Evolutionary conservation across 1,139 yeast genomes (phyloP), one percentile per base, ranked within the genome.

Genomic region (Magnusiomyces sp.): DNA sequence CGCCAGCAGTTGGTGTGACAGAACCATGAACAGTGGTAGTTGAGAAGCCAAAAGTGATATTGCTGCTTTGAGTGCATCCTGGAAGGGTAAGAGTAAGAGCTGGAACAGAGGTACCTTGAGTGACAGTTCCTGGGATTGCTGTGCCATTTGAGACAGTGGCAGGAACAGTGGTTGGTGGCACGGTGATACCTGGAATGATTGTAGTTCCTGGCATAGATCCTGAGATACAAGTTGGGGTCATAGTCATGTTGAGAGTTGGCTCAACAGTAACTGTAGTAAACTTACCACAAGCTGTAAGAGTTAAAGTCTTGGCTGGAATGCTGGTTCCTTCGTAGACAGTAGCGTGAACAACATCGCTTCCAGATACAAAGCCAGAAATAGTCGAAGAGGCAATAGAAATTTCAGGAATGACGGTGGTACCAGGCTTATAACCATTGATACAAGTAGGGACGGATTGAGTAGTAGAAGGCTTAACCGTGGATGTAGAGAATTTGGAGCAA

Each of bases 281-380:
- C 19, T n/a, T 37, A 5, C 19, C 29, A 39, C 52, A 50, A 16
- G 45, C 36, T 23, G 49, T 32, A 2, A 50, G 45, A 19, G 50
- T 41, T 19, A 40, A 20, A 16, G 44, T 31, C 14, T 23, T 23
- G 2, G 49, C 39, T 20, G 45, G 47, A 17, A 32, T 27, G n/a
- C 33, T 36, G 10, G 46, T 50, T 13, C 53, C 53, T 23, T 36
- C 37, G 20, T 41, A 36, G 16, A 49, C 47, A 29, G 52, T 49
- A 20, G 47, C 49, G 29, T 23, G 48, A 13, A 48, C 47, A 20
- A 46, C 52, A 27, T 41, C 10, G 17, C 43, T 40, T 20, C 40
- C 33, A 43, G 46, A 16, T 14, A 17, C 36, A 13, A 13, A 13
- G 6, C 29, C 43, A 46, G 49, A 23, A 16, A 41, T 27, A 13